phyloP scores from a whole-genome alignment of 331 rosid genomes.

The Saraca asoca region DNA sequence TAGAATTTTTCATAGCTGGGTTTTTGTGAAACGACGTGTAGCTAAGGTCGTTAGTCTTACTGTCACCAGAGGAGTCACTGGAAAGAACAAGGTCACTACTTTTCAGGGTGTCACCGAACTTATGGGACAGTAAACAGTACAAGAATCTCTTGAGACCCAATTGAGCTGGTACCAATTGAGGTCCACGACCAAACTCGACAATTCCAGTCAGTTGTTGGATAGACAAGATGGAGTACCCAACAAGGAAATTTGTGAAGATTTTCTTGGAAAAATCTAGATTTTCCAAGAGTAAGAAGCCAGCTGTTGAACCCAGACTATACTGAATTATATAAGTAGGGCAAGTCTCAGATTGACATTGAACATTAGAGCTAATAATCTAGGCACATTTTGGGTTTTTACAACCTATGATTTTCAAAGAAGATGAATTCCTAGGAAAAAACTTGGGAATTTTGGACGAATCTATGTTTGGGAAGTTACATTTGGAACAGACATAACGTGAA shows the following conservation, averaged over 20 bases:
- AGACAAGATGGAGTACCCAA: conserved; percentile 71
- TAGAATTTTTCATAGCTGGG: conserved; percentile 39
- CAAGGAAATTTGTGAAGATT: conserved; percentile 44
- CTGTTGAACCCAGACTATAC: conserved; percentile 73
- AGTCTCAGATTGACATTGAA: conserved; percentile 36
- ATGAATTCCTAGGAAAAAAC: conserved; percentile 64
- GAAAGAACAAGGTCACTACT: conserved; percentile 56
- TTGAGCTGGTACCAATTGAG: conserved; percentile 63
- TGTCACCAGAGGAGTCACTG: not conserved
- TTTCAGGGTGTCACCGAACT: conserved; percentile 49
- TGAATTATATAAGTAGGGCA: conserved; percentile 64
- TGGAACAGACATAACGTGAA: conserved; percentile 62
- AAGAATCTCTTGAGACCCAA: conserved; percentile 67
- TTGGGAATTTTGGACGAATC: conserved; percentile 40
- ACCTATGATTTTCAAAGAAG: conserved; percentile 58
- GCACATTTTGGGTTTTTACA: conserved; percentile 69
- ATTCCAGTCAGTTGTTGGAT: conserved; percentile 65
- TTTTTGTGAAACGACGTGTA: conserved; percentile 66
- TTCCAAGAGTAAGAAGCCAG: conserved; percentile 61
- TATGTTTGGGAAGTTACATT: conserved; percentile 51
- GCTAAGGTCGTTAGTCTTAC: conserved; percentile 31
- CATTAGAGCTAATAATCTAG: conserved; percentile 52
- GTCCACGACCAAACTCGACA: conserved; percentile 77
- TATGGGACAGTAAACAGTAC: conserved; percentile 57
- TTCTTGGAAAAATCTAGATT: conserved; percentile 50